Base-by-base conservation (phyloP, 2,329 filamentous ascomycete species). In the Colletotrichum phormii region DNA sequence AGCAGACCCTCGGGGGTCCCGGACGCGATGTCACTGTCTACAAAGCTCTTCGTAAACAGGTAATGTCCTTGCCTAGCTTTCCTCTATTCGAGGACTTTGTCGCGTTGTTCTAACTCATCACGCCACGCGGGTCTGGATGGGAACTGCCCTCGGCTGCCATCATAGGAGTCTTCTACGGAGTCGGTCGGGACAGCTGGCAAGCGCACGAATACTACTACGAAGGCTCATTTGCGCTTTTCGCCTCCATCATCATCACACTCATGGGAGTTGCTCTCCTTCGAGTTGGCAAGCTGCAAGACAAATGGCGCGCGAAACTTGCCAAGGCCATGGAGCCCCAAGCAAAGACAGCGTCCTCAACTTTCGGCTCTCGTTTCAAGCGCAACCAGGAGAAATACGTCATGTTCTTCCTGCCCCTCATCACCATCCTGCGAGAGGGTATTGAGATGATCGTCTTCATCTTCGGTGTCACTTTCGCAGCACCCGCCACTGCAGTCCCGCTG, bases 401-500 rank as follows among this genome's bases (percentile, higher is more conserved):
- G 93, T 97, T 97, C 80, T 82, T 94, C 58, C 85, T 97, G 66
- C 95, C 95, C 0, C 97, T 97, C 82, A 88, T 97, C 79, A 97
- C 95, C 0, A 92, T 97, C n/a, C 84, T 97, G 18, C 88, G 95
- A 46, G 95, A 97, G 81, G 95, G 95, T 2, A 89, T 97, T 35
- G 95, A 98, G 81, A 94, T 93, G 0, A 92, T 97, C 46, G 89
- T 97, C 29, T 97, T 97, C 81, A 91, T 97, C 66, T 94, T 94
- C 18, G 95, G 95, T 24, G 95, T 98, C 5, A 92, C 93, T 3
- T 91, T 97, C 67, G 90, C 91, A 1, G 86, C 93, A 4, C 94
- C 94, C 0, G 94, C 94, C 2, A 90, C 89, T 6, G 88, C 95
- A 0, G 93, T 97, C 63, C 95, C 95, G 2, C 83, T 97, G 5